phyloP scores from a whole-genome alignment of 2,329 filamentous ascomycete genomes.

The Penicillium sp. region DNA sequence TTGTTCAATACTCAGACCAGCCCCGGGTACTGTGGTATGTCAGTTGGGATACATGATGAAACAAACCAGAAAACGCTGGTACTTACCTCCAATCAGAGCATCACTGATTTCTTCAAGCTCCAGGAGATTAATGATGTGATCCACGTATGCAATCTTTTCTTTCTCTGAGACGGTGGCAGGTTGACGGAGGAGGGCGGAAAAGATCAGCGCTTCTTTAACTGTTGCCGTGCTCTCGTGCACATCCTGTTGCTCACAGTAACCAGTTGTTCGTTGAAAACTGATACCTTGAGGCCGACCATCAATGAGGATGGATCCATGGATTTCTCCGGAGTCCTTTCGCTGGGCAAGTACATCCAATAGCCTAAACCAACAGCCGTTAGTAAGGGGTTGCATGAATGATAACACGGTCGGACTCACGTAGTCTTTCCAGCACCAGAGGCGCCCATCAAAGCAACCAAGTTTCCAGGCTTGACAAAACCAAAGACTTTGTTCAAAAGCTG shows the following conservation, averaged over 20 bases:
- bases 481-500: constrained; percentile 60
- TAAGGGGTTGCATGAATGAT: not conserved
- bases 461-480: constrained; percentile 73
- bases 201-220: constrained; percentile 63
- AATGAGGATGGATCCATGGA: constrained; percentile 44
- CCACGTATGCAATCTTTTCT: constrained; percentile 65
- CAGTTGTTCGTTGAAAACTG: constrained; percentile 52
- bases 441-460: constrained; percentile 77
- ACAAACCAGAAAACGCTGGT: not conserved
- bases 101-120: constrained; percentile 65
- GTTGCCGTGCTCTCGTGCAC: constrained; percentile 64
- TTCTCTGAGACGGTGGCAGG: constrained; percentile 51
- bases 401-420: constrained; percentile 26
- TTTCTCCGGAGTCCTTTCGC: constrained; percentile 44
- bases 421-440: constrained; percentile 69
- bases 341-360: constrained; percentile 48
- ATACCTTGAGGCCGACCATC: constrained; percentile 43
- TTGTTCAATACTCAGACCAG: constrained; percentile 65
- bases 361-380: constrained; percentile 9
- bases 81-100: constrained; percentile 58
- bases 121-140: constrained; percentile 64
- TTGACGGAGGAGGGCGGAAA: constrained; percentile 64
- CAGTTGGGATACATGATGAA: not conserved
- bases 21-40: constrained; percentile 43
- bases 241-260: constrained; percentile 62